Percentiles rank a stretch among this genome's conserved stretches.
Evolutionary conservation across 176 grass and related monocot genomes (phyloP).

Genomic region (Oropetium thomaeum): DNA sequence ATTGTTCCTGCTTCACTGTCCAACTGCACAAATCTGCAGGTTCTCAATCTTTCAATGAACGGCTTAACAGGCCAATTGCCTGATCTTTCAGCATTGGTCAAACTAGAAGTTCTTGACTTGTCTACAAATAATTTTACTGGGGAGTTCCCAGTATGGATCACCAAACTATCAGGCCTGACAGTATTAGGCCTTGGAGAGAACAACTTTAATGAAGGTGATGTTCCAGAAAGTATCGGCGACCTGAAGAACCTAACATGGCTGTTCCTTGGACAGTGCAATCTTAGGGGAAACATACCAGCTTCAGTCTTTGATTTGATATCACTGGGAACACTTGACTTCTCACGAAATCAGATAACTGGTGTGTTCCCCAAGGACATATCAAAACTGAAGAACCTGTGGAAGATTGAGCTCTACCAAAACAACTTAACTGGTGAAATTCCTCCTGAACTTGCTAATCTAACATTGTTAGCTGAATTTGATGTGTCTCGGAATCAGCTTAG

Average conservation of each 20-base stretch:
- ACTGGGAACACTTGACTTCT: conserved; percentile 84
- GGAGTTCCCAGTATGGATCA: conserved; percentile 68
- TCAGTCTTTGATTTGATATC: conserved; percentile 57
- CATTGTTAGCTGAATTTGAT: conserved; percentile 81
- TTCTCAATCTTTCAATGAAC: conserved; percentile 84
- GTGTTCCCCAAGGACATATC: conserved; percentile 64
- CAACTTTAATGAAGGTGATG: conserved; percentile 49
- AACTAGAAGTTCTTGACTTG: conserved; percentile 72
- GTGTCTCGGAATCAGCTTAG: conserved; percentile 79
- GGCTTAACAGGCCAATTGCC: conserved; percentile 63
- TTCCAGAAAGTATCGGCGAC: conserved; percentile 76
- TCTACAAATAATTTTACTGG: conserved; percentile 78
- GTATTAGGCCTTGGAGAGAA: conserved; percentile 82
- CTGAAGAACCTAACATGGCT: conserved; percentile 88
- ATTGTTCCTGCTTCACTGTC: conserved; percentile 50
- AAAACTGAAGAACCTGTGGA: conserved; percentile 71
- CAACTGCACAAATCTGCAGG: conserved; percentile 68
- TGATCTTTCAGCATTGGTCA: conserved; percentile 64
- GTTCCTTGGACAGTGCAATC: conserved; percentile 83
- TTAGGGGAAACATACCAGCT: conserved; percentile 68
- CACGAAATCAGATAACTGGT: conserved; percentile 81
- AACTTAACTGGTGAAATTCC: conserved; percentile 93
- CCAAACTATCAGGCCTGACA: conserved; percentile 47
- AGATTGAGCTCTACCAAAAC: conserved; percentile 96
- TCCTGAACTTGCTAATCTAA: conserved; percentile 54